A percentile compares a stretch with the other conserved stretches of the same genome.
These are phyloP conservation scores for Carex pumila DNA, from an alignment of 176 grass and related monocot species.

Conservation along the genomic window DNA sequence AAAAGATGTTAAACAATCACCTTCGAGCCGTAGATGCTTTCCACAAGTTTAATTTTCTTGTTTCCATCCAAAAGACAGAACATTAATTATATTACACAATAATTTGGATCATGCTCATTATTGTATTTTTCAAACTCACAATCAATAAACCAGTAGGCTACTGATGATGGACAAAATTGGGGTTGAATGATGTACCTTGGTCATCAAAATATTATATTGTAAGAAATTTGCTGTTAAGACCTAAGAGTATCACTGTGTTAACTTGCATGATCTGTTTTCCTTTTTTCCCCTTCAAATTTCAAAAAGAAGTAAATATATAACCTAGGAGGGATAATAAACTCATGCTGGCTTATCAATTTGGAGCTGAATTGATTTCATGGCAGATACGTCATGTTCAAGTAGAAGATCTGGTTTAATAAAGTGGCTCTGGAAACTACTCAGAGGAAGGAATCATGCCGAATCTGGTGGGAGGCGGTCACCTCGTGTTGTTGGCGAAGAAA, in stretches of 20 bases:
- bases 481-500: constrained; percentile 50
- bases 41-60: background rate
- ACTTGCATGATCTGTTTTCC: background rate
- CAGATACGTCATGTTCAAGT: constrained; percentile 21
- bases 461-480: constrained; percentile 35
- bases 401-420: constrained; percentile 86
- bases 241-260: background rate
- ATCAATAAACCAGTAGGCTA: background rate
- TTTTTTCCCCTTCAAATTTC: background rate
- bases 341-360: constrained; percentile 21
- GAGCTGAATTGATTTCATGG: constrained; percentile 28
- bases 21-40: background rate
- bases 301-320: background rate
- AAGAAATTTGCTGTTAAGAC: background rate
- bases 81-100: background rate
- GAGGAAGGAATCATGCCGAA: constrained; percentile 47
- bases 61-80: background rate
- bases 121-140: background rate
- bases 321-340: background rate
- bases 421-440: constrained; percentile 83
- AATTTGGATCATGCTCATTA: background rate
- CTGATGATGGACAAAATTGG: background rate
- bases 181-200: background rate
- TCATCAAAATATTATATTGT: background rate
- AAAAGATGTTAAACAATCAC: too few relatives aligned